Conservation (phyloP, 768 basidiomycete species). For the Collybia sp. region DNA sequence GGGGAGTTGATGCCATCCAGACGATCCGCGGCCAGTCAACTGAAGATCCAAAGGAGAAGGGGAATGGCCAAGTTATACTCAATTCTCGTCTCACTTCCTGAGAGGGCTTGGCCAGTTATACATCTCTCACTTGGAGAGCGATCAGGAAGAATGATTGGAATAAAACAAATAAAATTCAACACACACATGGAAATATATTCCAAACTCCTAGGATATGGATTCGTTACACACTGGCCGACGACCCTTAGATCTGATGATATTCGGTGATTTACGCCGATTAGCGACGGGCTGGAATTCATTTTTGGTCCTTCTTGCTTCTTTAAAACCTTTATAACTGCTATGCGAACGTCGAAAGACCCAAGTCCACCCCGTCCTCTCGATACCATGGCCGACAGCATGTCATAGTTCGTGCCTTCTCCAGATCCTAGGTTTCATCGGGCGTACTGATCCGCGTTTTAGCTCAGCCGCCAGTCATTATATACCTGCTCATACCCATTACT, state of each 20-base stretch:
- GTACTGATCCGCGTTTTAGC: conserved; percentile 21
- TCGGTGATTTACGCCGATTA: conserved; percentile 52
- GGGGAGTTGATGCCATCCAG: too few species aligned
- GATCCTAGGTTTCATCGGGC: conserved; percentile 3
- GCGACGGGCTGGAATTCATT: conserved; percentile 35
- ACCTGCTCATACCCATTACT: conserved; percentile 34
- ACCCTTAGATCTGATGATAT: conserved; percentile 69
- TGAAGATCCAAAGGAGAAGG: too few species aligned
- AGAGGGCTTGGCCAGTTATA: too few species aligned
- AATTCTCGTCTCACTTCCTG: too few species aligned
- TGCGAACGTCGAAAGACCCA: conserved; percentile 33
- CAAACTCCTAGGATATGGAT: conserved; percentile 39
- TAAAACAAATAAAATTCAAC: conserved; percentile 39
- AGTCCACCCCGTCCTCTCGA: conserved; percentile 33
- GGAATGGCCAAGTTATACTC: too few species aligned
- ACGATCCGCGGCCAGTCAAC: too few species aligned
- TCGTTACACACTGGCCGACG: conserved; percentile 41
- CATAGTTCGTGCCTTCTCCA: conserved; percentile 42
- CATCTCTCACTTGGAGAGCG: conserved; percentile 20
- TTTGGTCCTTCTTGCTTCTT: conserved; percentile 31
- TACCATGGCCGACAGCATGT: conserved; percentile 47
- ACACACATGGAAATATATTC: conserved; percentile 29
- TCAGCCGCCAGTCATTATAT: conserved; percentile 37
- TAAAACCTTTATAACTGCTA: conserved; percentile 49
- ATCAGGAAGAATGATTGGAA: conserved; percentile 34